Percentiles rank a stretch among this genome's conserved stretches.
Evolutionary conservation across 1,139 yeast species (phyloP).

Genomic region (Arxiozyma heterogenica): DNA sequence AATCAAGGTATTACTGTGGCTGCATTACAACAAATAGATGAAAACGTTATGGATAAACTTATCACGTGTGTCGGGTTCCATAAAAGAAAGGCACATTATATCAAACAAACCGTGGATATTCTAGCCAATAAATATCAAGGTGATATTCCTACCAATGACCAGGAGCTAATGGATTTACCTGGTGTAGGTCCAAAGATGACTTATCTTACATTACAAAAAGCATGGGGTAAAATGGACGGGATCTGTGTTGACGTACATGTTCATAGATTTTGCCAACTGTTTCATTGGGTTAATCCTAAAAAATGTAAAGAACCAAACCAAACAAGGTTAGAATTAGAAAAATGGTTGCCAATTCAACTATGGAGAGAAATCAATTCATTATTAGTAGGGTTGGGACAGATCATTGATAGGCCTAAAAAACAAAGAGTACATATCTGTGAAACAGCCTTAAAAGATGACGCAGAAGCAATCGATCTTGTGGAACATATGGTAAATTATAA

Average conservation of each 20-base stretch:
- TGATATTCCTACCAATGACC: constrained; percentile 64
- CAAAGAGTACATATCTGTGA: constrained; percentile 3
- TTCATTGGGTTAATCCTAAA: constrained; percentile 61
- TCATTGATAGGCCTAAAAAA: constrained; percentile 63
- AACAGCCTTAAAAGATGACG: constrained; percentile 1
- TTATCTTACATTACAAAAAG: constrained; percentile 65
- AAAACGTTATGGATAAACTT: constrained; percentile 48
- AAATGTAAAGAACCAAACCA: constrained; percentile 60
- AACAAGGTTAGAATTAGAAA: constrained; percentile 58
- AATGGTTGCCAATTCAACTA: constrained; percentile 61
- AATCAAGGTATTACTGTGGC: constrained; percentile 36
- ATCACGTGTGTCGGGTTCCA: constrained; percentile 87
- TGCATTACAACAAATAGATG: constrained; percentile 43
- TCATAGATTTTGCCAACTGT: constrained; percentile 70
- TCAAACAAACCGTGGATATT: constrained; percentile 52
- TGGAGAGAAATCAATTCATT: constrained; percentile 85
- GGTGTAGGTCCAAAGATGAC: constrained; percentile 99
- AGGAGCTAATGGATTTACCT: constrained; percentile 60
- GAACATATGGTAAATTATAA: constrained; percentile 9
- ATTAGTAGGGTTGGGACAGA: constrained; percentile 90
- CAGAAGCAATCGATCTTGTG: constrained; percentile 6
- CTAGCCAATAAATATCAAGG: constrained; percentile 44
- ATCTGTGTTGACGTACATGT: constrained; percentile 94
- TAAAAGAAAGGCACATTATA: constrained; percentile 61
- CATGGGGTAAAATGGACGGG: constrained; percentile 69